phyloP scores from a whole-genome alignment of 108 stramenopile species.

The Skeletonema marinoi region DNA sequence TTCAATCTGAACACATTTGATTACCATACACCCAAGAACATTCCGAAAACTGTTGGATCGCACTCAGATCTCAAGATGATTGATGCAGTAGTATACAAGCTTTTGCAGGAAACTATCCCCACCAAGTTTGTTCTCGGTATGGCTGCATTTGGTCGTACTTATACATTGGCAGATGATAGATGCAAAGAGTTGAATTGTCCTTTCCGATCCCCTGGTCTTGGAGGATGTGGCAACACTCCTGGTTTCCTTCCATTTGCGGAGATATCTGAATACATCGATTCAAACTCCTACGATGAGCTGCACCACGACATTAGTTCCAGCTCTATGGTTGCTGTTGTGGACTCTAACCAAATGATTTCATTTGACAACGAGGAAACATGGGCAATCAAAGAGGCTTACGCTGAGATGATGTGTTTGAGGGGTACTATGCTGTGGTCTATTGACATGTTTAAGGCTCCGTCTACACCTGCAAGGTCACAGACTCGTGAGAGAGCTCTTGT shows the following conservation, averaged over 20 bases:
- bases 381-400: conserved; percentile 52
- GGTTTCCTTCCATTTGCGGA: conserved; percentile 49
- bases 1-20: conserved; percentile 59
- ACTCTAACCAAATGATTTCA: conserved; percentile 46
- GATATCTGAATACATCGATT: conserved; percentile 49
- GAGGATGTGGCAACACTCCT: conserved; percentile 50
- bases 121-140: conserved; percentile 57
- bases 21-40: conserved; percentile 52
- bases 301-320: conserved; percentile 47
- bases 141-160: conserved; percentile 57
- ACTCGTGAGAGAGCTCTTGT: background rate
- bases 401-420: conserved; percentile 55
- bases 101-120: conserved; percentile 20
- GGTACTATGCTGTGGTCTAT: conserved; percentile 56
- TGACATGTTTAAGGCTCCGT: conserved; percentile 47
- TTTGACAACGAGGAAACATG: conserved; percentile 49
- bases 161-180: conserved; percentile 45
- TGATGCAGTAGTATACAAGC: conserved; percentile 43
- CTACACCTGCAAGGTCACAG: conserved; percentile 5
- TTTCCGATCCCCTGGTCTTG: conserved; percentile 50
- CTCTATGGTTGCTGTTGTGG: conserved; percentile 48
- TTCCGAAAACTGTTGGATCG: conserved; percentile 50
- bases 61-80: conserved; percentile 55
- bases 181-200: conserved; percentile 52
- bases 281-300: conserved; percentile 34